phyloP scores from a whole-genome alignment of 805 yeast species.

The Candida cerambycidarum region DNA sequence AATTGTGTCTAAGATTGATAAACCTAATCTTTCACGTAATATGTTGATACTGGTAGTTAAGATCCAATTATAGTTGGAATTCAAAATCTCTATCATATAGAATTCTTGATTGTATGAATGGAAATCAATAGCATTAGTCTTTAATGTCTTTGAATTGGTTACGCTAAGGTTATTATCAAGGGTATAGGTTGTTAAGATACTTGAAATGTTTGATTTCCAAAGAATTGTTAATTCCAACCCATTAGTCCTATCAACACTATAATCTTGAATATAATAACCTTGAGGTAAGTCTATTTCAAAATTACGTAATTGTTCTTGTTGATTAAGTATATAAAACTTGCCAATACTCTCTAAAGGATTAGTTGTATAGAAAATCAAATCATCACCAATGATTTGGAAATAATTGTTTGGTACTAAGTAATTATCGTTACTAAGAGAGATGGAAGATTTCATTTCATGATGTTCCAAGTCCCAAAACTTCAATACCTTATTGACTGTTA shows the following conservation, averaged over 20 bases:
- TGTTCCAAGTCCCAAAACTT: conserved; percentile 59
- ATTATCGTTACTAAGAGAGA: conserved; percentile 3
- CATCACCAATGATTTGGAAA: conserved; percentile 1
- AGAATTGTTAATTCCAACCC: conserved; percentile 26
- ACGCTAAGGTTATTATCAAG: background rate
- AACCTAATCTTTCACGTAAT: conserved; percentile 40
- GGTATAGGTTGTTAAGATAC: conserved; percentile 37
- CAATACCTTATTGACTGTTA: conserved; percentile 53
- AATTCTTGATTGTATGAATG: conserved; percentile 28
- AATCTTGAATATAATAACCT: conserved; percentile 51
- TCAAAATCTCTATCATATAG: conserved; percentile 42
- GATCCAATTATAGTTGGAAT: conserved; percentile 47
- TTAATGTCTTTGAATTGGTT: background rate
- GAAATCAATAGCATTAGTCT: too few species aligned
- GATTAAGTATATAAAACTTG: conserved; percentile 6
- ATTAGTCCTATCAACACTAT: conserved; percentile 5
- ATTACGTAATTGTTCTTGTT: background rate
- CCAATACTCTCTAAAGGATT: conserved; percentile 18
- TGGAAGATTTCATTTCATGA: conserved; percentile 26
- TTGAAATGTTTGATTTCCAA: conserved; percentile 65
- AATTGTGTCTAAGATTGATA: conserved; percentile 1
- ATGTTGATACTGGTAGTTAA: conserved; percentile 54
- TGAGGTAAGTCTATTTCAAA: conserved; percentile 12
- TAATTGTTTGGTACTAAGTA: conserved; percentile 4
- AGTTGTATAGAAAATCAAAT: conserved; percentile 9